Conservation (phyloP, 495 filamentous ascomycete genomes). For the Cudoniella acicularis region DNA sequence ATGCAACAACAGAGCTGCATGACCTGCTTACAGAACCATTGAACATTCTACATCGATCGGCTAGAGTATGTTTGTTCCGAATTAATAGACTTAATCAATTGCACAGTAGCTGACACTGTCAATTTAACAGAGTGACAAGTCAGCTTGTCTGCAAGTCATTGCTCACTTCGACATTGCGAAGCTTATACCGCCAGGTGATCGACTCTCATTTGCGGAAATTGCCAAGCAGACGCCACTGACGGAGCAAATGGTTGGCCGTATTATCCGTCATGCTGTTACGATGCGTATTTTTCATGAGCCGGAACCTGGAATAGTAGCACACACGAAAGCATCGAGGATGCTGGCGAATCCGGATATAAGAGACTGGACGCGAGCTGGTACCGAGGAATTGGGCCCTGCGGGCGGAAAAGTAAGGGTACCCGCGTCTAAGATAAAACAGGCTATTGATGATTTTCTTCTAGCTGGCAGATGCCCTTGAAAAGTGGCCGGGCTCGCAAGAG, state of each 20-base stretch:
- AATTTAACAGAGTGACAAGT: background rate
- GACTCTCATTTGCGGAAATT: slow-evolving; percentile 40
- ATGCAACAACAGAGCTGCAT: slow-evolving; percentile 2
- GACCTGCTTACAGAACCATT: slow-evolving; percentile 1
- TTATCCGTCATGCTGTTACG: slow-evolving; percentile 49
- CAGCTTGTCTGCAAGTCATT: background rate
- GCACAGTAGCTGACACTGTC: background rate
- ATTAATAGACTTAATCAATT: background rate
- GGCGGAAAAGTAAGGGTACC: background rate
- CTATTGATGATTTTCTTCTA: background rate
- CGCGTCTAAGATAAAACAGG: background rate
- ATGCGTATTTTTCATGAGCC: slow-evolving; percentile 52
- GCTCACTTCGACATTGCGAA: background rate
- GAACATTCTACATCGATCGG: background rate
- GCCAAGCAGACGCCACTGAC: slow-evolving; percentile 35
- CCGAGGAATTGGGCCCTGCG: slow-evolving; percentile 46
- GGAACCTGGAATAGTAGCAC: slow-evolving; percentile 40
- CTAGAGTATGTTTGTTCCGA: background rate
- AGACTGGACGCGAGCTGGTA: slow-evolving; percentile 45
- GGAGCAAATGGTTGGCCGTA: slow-evolving; percentile 39
- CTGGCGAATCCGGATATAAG: slow-evolving; percentile 38
- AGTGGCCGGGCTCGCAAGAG: slow-evolving; percentile 25
- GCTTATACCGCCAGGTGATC: slow-evolving; percentile 28
- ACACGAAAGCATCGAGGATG: slow-evolving; percentile 43
- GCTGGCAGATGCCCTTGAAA: slow-evolving; percentile 21